Evolutionary conservation across 306 rosid genomes (phyloP).

Genomic region (Cicer yamashitae): DNA sequence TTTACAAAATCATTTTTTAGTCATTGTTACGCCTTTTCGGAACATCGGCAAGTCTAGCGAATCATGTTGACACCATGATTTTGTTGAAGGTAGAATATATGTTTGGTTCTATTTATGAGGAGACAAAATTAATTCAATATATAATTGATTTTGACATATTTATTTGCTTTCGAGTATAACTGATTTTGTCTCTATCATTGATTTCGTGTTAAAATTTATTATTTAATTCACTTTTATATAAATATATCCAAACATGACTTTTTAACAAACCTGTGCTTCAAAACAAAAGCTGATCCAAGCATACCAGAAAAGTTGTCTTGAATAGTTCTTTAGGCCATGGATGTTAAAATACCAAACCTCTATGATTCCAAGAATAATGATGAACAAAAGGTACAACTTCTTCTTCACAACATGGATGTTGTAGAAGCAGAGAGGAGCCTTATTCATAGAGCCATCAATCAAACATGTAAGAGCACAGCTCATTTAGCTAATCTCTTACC

Average conservation of each 20-base stretch:
- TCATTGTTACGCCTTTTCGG: too few relatives aligned
- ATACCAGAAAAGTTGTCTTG: background rate
- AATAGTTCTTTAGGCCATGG: constrained; percentile 50
- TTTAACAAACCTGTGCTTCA: constrained; percentile 30
- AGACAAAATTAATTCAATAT: too few relatives aligned
- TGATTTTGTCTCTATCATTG: too few relatives aligned
- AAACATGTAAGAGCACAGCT: constrained; percentile 76
- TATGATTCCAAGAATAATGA: constrained; percentile 16
- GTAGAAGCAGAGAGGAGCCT: constrained; percentile 48
- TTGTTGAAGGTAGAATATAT: too few relatives aligned
- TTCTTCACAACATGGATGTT: constrained; percentile 47
- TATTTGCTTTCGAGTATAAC: too few relatives aligned
- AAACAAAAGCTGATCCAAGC: constrained; percentile 36
- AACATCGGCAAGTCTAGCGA: too few relatives aligned
- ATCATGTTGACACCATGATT: too few relatives aligned
- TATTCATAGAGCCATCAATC: constrained; percentile 68
- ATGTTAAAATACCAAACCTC: constrained; percentile 42
- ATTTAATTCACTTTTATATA: background rate
- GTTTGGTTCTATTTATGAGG: too few relatives aligned
- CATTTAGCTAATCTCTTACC: constrained; percentile 82
- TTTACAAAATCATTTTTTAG: too few relatives aligned
- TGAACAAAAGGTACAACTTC: constrained; percentile 56
- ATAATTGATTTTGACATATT: too few relatives aligned
- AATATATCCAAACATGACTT: background rate
- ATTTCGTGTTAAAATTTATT: background rate